Base-by-base conservation (phyloP, 805 yeast species). In the Suhomyces sp. region DNA sequence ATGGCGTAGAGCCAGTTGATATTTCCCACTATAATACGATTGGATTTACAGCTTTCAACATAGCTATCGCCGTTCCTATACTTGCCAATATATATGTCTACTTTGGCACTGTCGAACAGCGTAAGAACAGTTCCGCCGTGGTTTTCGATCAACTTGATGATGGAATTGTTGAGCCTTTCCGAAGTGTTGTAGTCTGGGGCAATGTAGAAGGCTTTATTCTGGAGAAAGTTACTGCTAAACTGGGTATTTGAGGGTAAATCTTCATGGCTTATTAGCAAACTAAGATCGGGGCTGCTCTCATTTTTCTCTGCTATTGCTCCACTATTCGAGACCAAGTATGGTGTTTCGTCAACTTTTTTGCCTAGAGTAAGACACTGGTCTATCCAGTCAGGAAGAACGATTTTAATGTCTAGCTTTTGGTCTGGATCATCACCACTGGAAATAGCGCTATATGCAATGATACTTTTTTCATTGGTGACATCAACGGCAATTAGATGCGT, bases 371-470 rank as follows among this genome's bases (percentile, higher is more conserved):
- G 72, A 62, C 92, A 86, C 54, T 82, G 87, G 49, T 85, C 85
- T 12, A 92, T 68, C 97, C 97, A 93, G 19, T 83, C 81, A 0
- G 97, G 96, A 3, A 79, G 73, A 3, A 92, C 94, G 13, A 85
- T 77, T 47, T 79, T 76, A 35, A 87, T 84, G 35, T 73, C 66
- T 36, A 73, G 66, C 4, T 65, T 65, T n/a, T 52, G 56, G 13
- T 54, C 59, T 36, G 55, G 50, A 7, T 36, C 54, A 6, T 36
- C 36, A 13, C 54, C 52, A 36, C 52, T 55, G 26, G 47, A 50
- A 8, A 64, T 56, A 12, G 67, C 68, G 46, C 78, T 69, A 2
- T 76, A 72, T 0, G 88, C 90, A 24, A 81, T 74, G 38, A 83
- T 75, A 46, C 85, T 80, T 54, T 83, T 83, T 50, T 83, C 88